Evolutionary conservation across 1,284 basidiomycete genomes (phyloP).

Genomic region (Nidula niveotomentosa): DNA sequence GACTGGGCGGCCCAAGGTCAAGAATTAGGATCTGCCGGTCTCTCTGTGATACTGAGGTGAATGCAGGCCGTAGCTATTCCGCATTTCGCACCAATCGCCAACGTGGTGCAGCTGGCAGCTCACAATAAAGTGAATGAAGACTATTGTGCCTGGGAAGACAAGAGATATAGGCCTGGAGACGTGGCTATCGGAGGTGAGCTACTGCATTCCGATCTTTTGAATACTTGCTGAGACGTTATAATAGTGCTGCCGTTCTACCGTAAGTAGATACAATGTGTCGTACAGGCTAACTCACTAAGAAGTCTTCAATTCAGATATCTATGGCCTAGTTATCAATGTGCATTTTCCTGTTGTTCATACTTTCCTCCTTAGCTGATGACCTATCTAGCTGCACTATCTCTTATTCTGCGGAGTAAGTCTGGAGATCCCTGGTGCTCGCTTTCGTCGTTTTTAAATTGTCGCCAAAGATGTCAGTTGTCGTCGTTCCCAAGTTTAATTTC

Average conservation of each 20-base stretch:
- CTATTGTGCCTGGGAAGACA: constrained; percentile 33
- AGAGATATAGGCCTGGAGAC: constrained; percentile 50
- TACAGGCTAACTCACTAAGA: not conserved
- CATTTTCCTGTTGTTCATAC: constrained; percentile 10
- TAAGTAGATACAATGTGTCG: constrained; percentile 16
- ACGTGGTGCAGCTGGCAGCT: constrained; percentile 54
- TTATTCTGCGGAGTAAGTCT: constrained; percentile 51
- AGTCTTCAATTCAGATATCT: constrained; percentile 52
- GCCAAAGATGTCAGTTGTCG: constrained; percentile 59
- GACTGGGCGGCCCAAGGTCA: constrained; percentile 39
- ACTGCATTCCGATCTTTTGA: not conserved
- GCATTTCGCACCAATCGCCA: constrained; percentile 58
- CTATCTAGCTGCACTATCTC: constrained; percentile 48
- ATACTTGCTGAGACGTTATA: not conserved
- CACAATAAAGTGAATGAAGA: constrained; percentile 42
- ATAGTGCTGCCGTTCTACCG: constrained; percentile 48
- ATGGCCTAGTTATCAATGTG: constrained; percentile 66
- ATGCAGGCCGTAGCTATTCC: constrained; percentile 62
- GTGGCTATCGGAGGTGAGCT: constrained; percentile 26
- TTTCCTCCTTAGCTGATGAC: too few relatives aligned
- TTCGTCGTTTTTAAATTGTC: too few relatives aligned
- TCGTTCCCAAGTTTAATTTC: constrained; percentile 74
- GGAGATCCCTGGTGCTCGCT: too few relatives aligned
- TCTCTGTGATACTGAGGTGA: not conserved
- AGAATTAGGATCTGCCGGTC: not conserved